A percentile compares a stretch with the other conserved stretches of the same genome.
These are phyloP conservation scores for Hanseniaspora mollemarum DNA, from an alignment of 805 yeast genomes.

Conservation along the genomic window DNA sequence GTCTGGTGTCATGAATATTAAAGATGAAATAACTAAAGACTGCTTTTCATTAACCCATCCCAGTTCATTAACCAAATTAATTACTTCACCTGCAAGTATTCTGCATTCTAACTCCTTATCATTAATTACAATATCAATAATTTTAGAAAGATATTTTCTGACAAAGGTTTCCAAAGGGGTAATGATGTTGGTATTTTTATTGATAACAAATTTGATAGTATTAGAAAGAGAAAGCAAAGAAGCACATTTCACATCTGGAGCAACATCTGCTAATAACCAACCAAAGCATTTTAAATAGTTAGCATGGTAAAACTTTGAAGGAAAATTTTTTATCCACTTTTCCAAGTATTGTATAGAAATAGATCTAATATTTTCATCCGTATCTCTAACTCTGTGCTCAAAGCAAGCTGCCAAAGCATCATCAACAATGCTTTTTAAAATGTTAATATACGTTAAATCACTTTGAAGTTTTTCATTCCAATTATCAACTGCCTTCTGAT, in stretches of 20 bases:
- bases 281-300: constrained; percentile 67
- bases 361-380: constrained; percentile 57
- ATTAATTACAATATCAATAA: constrained; percentile 49
- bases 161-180: constrained; percentile 71
- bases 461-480: constrained; percentile 35
- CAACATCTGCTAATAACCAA: constrained; percentile 70
- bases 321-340: constrained; percentile 59
- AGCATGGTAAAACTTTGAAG: constrained; percentile 60
- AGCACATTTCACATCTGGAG: constrained; percentile 49
- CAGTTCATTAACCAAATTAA: constrained; percentile 43
- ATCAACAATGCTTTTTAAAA: constrained; percentile 44
- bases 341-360: constrained; percentile 56
- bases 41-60: constrained; percentile 59
- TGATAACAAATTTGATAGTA: constrained; percentile 32
- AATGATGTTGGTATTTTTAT: constrained; percentile 29
- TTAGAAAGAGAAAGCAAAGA: constrained; percentile 46
- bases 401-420: constrained; percentile 60
- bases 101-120: constrained; percentile 50
- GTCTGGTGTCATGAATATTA: constrained; percentile 32
- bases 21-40: constrained; percentile 33
- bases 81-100: constrained; percentile 38
- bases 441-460: constrained; percentile 40
- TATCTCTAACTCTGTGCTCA: constrained; percentile 68
- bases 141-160: constrained; percentile 54
- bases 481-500: constrained; percentile 36